Evolutionary conservation across 2,329 filamentous ascomycete species (phyloP), one percentile per base, ranked within the genome.

Genomic region (Fonsecaea nubica): DNA sequence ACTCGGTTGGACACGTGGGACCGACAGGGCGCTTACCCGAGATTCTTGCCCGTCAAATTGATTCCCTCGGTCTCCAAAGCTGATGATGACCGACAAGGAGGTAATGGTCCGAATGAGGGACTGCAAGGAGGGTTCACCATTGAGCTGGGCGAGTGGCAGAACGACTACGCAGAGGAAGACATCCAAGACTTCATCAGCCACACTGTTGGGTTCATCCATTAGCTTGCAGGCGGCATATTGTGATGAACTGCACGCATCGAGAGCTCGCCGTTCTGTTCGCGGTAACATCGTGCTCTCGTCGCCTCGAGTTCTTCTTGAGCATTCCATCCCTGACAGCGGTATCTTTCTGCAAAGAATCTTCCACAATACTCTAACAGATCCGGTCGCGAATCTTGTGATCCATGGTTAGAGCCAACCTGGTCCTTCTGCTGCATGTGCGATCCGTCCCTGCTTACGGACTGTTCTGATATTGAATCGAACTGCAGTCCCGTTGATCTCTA

Each of bases 161-260:
- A 60, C 32, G 58, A 60, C 15, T 50, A 52, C 32, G 40, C 58
- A 7, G 58, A 60, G 58, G 42, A 60, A 50, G 38, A 52, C 32
- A 35, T 52, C 12, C 25, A 33, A 13, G 48, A n/a, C 10, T 52
- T 60, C 32, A 50, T 50, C 15, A 32, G 33, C 9, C 45, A 60
- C 21, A 42, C 32, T n/a, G 58, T 60, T 30, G 58, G 58, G 15
- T 33, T 18, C 42, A 60, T 60, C 35, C 36, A 57, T 25, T 21
- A n/a, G n/a, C 45, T 50, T 3, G 25, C 8, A 50, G 45, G 18
- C 45, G 4, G 18, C 9, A 12, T 18, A 50, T 50, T 25, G 45
- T 50, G 8, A 10, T 4, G 18, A 25, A 12, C 12, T 50, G 18
- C 18, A 9, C 45, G 25, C 12, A n/a, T 25, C 9, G 7, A 42